Conservation (phyloP, 2,329 filamentous ascomycete genomes). For the Ceratocystis lukuohia region DNA sequence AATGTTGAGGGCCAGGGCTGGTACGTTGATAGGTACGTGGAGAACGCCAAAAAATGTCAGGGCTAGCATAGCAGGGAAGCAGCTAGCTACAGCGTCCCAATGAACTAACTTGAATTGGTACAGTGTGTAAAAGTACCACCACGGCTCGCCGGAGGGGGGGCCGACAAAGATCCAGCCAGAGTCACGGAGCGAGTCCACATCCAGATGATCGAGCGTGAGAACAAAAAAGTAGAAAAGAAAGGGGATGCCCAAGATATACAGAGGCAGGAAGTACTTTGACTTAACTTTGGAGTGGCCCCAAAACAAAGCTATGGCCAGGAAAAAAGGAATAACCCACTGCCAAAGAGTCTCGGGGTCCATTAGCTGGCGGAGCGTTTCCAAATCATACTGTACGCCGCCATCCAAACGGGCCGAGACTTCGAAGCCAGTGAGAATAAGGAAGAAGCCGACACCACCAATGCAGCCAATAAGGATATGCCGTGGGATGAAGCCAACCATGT, state of each 20-base stretch:
- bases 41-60: conserved; percentile 94
- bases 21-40: conserved; percentile 96
- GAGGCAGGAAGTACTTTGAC: conserved; percentile 73
- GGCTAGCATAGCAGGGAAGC: conserved; percentile 87
- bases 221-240: conserved; percentile 68
- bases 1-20: conserved; percentile 76
- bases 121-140: conserved; percentile 95
- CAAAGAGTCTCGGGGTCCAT: conserved; percentile 59
- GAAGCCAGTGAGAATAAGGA: conserved; percentile 78
- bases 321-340: conserved; percentile 71
- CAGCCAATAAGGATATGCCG: conserved; percentile 93
- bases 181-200: conserved; percentile 52
- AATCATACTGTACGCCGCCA: conserved; percentile 69
- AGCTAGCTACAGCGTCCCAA: conserved; percentile 71
- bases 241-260: conserved; percentile 71
- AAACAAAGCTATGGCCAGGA: conserved; percentile 62
- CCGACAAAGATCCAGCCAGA: conserved; percentile 85
- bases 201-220: conserved; percentile 51
- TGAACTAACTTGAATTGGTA: conserved; percentile 75
- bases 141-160: conserved; percentile 72
- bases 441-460: conserved; percentile 94
- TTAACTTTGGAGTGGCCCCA: conserved; percentile 61
- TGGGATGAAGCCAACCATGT: conserved; percentile 91
- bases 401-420: conserved; percentile 85
- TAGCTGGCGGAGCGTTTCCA: conserved; percentile 62